Base-by-base conservation (phyloP, 352 stramenopile genomes). In the Sclerospora graminicola region DNA sequence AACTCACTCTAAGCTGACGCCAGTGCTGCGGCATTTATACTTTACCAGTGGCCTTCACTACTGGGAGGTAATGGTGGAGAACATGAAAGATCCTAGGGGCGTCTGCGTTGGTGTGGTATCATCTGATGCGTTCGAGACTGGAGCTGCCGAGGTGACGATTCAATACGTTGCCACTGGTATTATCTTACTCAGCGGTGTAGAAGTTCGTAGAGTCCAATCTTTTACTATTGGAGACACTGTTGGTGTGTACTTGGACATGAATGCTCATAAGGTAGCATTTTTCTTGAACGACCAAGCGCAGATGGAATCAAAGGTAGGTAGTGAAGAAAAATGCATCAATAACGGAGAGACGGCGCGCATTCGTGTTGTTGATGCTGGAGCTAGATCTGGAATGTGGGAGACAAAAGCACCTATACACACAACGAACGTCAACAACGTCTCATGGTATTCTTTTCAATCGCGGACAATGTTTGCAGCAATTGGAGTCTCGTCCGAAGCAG, bases 31-130 rank as follows among this genome's bases (percentile, higher is more conserved):
- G 29, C 58, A 81, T 45, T 42, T 69, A 16, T 73, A 67, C 57
- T 74, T 75, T 41, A 75, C 68, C n/a, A 81, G 68, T 37, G 68
- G 68, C 9, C 39, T 42, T 13, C 64, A 81, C 50, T 74, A 74
- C 31, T 74, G 53, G 61, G 64, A 77, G 29, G 56, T 73, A 10
- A 35, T 70, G 19, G 39, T 76, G 24, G 54, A 60, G 33, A 52
- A 51, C 23, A 50, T 68, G 51, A 35, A 30, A 26, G 48, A 59
- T 10, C 45, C 53, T 45, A 31, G 11, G 2, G 14, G 28, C 16
- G 47, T 77, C 14, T 41, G 74, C 5, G 51, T 77, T 15, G 64
- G 64, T 34, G 54, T 66, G 14, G 56, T 51, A 9, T 26, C 56
- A 5, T 62, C 37, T 21, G 51, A 70, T 20, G 28, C 56, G 1